Conservation (phyloP, 164 flowering plant genomes). For the Vitis rupestris region DNA sequence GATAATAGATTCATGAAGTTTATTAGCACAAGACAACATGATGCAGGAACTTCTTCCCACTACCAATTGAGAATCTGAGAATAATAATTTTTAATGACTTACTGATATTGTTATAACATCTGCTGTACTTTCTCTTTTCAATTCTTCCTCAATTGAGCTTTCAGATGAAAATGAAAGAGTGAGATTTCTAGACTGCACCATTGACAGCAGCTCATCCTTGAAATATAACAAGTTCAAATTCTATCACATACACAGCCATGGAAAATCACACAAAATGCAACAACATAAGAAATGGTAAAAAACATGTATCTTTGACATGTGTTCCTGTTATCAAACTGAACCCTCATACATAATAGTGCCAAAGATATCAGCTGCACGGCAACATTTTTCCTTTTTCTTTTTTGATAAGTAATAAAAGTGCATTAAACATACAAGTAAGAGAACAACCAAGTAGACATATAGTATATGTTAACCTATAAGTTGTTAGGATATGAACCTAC, state of each 20-base stretch:
- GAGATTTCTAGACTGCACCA: slow-evolving; percentile 71
- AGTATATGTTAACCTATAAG: no score
- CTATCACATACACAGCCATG: slow-evolving; percentile 1
- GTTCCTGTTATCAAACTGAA: no score
- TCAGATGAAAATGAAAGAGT: slow-evolving; percentile 92
- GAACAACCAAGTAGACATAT: no score
- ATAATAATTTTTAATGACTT: slow-evolving; percentile 17
- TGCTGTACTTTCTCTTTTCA: slow-evolving; percentile 97
- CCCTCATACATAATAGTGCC: no score
- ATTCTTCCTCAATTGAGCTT: slow-evolving; percentile 89
- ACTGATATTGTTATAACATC: slow-evolving; percentile 87
- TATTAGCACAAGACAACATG: background rate
- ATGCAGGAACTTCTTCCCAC: background rate
- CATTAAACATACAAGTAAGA: no score
- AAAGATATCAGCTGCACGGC: no score
- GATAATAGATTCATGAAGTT: background rate
- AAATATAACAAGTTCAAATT: slow-evolving; percentile 1
- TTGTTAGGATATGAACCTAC: no score
- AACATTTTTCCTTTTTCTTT: no score
- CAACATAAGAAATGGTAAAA: no score
- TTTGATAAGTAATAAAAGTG: no score
- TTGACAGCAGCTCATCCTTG: slow-evolving; percentile 75
- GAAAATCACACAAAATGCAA: background rate
- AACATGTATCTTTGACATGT: no score
- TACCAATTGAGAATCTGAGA: no score